A percentile compares a stretch with the other conserved stretches of the same genome.
phyloP scores from a whole-genome alignment of 2,329 filamentous ascomycete species.

The Exophiala alcalophila region DNA sequence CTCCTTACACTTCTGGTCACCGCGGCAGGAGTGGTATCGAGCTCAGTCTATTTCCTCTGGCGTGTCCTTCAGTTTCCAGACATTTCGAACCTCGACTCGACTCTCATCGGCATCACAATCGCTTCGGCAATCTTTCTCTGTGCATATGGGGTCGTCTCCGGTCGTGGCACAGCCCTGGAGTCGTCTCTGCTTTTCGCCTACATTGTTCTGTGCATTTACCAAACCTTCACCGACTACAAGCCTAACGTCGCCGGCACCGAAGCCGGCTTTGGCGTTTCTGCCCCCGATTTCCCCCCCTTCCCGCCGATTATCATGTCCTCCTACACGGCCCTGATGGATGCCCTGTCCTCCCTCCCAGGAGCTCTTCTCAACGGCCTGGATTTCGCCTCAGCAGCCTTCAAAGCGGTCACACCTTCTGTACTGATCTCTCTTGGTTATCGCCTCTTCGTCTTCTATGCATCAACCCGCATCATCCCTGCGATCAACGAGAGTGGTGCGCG shows the following conservation, averaged over 20 bases:
- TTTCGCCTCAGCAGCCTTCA: slow-evolving; percentile 85
- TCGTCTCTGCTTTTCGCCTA: slow-evolving; percentile 95
- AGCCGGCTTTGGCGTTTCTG: slow-evolving; percentile 50
- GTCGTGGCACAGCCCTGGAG: slow-evolving; percentile 90
- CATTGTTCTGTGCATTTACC: slow-evolving; percentile 96
- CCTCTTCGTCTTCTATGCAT: slow-evolving; percentile 91
- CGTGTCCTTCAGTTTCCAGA: slow-evolving; percentile 89
- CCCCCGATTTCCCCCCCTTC: slow-evolving; percentile 88
- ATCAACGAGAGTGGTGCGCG: slow-evolving; percentile 81
- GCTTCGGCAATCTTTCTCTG: slow-evolving; percentile 90
- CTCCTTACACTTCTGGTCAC: slow-evolving; percentile 87
- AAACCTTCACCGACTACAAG: slow-evolving; percentile 98
- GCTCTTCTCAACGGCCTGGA: slow-evolving; percentile 80
- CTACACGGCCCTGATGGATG: slow-evolving; percentile 84
- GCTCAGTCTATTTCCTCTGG: slow-evolving; percentile 94
- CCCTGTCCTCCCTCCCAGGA: slow-evolving; percentile 76
- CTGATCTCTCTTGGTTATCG: slow-evolving; percentile 93
- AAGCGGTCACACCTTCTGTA: slow-evolving; percentile 92
- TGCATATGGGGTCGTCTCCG: slow-evolving; percentile 89
- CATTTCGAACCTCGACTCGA: slow-evolving; percentile 87
- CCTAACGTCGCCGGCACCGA: slow-evolving; percentile 62
- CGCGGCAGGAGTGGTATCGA: slow-evolving; percentile 88
- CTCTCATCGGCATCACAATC: slow-evolving; percentile 86
- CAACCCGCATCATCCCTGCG: slow-evolving; percentile 91
- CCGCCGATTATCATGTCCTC: slow-evolving; percentile 98